phyloP scores from a whole-genome alignment of 768 basidiomycete species.

The Suillus alpinus region DNA sequence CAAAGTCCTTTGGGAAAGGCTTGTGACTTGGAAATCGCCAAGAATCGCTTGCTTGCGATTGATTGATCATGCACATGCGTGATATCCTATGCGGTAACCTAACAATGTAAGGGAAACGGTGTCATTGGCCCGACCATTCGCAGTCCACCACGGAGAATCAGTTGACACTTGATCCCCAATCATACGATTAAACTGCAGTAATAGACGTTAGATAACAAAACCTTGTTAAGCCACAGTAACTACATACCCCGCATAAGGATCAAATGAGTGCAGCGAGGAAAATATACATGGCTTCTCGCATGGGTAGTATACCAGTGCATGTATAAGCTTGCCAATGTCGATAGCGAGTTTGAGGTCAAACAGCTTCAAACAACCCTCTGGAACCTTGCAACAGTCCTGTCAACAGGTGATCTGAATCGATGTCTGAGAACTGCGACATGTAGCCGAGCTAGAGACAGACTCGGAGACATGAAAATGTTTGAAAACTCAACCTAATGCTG shows the following conservation, averaged over 20 bases:
- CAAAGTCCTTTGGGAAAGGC: slow-evolving; percentile 7
- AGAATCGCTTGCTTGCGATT: slow-evolving; percentile 9
- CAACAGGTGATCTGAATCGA: not conserved
- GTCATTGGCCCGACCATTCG: not conserved
- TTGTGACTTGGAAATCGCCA: slow-evolving; percentile 8
- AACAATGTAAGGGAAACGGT: not conserved
- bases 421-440: not conserved
- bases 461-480: not conserved
- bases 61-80: slow-evolving; percentile 18
- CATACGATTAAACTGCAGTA: not conserved
- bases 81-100: slow-evolving; percentile 4
- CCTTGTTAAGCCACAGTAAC: not conserved
- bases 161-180: not conserved
- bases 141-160: not conserved
- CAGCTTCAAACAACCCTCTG: not conserved
- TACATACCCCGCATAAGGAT: not conserved
- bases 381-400: not conserved
- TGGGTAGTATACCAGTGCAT: not conserved
- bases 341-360: not conserved
- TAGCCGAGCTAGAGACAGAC: not conserved
- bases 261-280: not conserved
- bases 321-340: no score
- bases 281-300: not conserved
- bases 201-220: not conserved
- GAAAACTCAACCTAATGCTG: not conserved